Evolutionary conservation across 352 stramenopile genomes (phyloP).

Genomic region (Pythium utonaiense): DNA sequence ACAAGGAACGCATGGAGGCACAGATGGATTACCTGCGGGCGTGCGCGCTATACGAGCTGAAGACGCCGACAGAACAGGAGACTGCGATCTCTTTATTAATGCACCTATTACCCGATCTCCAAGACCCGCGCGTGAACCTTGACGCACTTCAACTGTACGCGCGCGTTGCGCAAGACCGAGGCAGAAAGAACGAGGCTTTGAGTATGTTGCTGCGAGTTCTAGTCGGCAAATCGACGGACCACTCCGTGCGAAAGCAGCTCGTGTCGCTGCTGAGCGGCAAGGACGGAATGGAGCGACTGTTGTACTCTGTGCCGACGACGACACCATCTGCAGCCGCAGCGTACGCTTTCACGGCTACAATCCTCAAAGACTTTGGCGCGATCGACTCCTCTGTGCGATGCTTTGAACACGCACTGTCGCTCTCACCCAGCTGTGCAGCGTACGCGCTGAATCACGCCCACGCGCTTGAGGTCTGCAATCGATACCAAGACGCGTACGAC

Average conservation of each 20-base stretch:
- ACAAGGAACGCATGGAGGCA: slow-evolving; percentile 34
- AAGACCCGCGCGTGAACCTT: slow-evolving; percentile 47
- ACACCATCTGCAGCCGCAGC: slow-evolving; percentile 46
- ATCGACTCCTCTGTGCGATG: slow-evolving; percentile 49
- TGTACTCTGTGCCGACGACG: slow-evolving; percentile 32
- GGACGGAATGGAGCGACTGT: slow-evolving; percentile 40
- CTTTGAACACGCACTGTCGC: slow-evolving; percentile 46
- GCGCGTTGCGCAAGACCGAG: slow-evolving; percentile 54
- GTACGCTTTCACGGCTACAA: slow-evolving; percentile 72
- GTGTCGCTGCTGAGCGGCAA: slow-evolving; percentile 37
- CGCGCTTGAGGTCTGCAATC: slow-evolving; percentile 42
- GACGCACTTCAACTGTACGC: slow-evolving; percentile 68
- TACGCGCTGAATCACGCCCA: slow-evolving; percentile 73
- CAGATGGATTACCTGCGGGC: slow-evolving; percentile 52
- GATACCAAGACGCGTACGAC: slow-evolving; percentile 41
- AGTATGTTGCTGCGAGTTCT: slow-evolving; percentile 67
- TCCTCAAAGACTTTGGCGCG: slow-evolving; percentile 68
- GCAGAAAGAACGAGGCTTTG: slow-evolving; percentile 54
- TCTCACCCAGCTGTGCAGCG: slow-evolving; percentile 38
- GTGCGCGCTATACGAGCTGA: slow-evolving; percentile 44
- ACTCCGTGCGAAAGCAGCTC: slow-evolving; percentile 46
- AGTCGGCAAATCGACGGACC: slow-evolving; percentile 47
- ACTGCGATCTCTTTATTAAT: slow-evolving; percentile 48
- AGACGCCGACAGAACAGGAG: slow-evolving; percentile 41
- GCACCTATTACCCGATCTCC: slow-evolving; percentile 52